A percentile compares a stretch with the other conserved stretches of the same genome.
Conservation (phyloP, 1,284 basidiomycete genomes). For the Moesziomyces sp. region DNA sequence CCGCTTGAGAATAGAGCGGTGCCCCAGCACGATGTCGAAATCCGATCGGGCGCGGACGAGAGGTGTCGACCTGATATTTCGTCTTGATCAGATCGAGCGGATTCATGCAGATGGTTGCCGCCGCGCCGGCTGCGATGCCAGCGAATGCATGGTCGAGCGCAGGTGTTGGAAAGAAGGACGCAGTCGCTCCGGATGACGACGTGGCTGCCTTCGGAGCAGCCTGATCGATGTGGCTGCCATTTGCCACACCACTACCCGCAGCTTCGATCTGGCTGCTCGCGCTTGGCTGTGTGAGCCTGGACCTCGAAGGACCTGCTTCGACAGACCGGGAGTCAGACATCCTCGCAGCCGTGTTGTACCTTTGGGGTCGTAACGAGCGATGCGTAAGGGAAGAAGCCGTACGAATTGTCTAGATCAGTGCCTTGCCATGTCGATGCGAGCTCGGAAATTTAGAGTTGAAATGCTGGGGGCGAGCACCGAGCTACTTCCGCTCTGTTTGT, state of each 20-base stretch:
- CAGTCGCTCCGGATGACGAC: constrained; percentile 1
- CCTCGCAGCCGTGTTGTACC: not conserved
- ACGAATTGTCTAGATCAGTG: too few relatives aligned
- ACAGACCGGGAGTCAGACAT: constrained; percentile 14
- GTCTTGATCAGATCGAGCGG: constrained; percentile 96
- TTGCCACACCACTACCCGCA: constrained; percentile 24
- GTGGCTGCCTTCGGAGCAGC: constrained; percentile 16
- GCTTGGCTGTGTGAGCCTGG: not conserved
- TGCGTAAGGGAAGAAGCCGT: too few relatives aligned
- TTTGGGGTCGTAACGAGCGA: too few relatives aligned
- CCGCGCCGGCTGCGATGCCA: constrained; percentile 90
- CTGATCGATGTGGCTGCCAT: constrained; percentile 15
- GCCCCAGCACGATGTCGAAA: constrained; percentile 13
- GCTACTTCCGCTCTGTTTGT: too few relatives aligned
- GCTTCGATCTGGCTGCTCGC: constrained; percentile 9
- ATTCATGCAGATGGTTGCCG: constrained; percentile 95
- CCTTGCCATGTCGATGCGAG: too few relatives aligned
- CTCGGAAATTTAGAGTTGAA: too few relatives aligned
- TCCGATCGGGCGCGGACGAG: constrained; percentile 24
- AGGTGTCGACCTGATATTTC: constrained; percentile 80
- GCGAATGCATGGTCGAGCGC: constrained; percentile 87
- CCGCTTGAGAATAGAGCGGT: constrained; percentile 8
- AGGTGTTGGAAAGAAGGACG: constrained; percentile 60
- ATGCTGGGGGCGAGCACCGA: too few relatives aligned
- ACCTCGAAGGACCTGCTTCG: constrained; percentile 24